Conservation (phyloP, 352 stramenopile genomes). For the Globisporangium mamillatum region DNA sequence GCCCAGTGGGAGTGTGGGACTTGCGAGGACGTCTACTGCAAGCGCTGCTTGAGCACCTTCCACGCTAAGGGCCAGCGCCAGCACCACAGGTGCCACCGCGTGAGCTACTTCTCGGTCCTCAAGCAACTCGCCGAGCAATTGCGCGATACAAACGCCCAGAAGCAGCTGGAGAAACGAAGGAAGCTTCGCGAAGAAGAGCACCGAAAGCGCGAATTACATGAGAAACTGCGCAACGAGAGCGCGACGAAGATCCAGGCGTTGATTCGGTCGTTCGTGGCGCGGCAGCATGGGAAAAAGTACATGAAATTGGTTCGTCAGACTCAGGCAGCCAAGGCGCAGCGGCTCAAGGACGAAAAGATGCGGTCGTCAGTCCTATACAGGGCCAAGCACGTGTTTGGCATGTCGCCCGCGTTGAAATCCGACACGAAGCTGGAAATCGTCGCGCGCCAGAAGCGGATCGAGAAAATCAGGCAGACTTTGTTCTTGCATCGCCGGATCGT, state of each 20-base stretch:
- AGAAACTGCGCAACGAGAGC: conserved; percentile 24
- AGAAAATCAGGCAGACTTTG: conserved; percentile 43
- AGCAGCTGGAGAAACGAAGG: conserved; percentile 28
- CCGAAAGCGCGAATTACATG: conserved; percentile 18
- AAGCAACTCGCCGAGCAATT: conserved; percentile 44
- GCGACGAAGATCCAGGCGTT: conserved; percentile 44
- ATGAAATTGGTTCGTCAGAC: conserved; percentile 54
- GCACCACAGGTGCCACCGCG: conserved; percentile 44
- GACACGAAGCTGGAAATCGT: conserved; percentile 55
- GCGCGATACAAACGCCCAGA: conserved; percentile 28
- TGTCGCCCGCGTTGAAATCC: conserved; percentile 41
- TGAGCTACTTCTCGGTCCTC: conserved; percentile 72
- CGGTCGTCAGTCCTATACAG: conserved; percentile 41
- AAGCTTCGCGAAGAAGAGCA: conserved; percentile 27
- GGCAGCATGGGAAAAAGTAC: conserved; percentile 39
- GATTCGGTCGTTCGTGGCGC: conserved; percentile 30
- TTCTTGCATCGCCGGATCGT: conserved; percentile 36
- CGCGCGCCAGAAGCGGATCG: conserved; percentile 28
- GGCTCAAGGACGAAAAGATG: conserved; percentile 38
- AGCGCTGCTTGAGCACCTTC: conserved; percentile 51
- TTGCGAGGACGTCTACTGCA: conserved; percentile 67
- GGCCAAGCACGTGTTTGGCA: conserved; percentile 34
- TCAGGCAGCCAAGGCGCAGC: conserved; percentile 34
- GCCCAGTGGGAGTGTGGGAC: conserved; percentile 67
- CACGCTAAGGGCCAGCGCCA: conserved; percentile 62